Evolutionary conservation across 768 basidiomycete species (phyloP).

Genomic region (Boletus pseudo-olivaceus): DNA sequence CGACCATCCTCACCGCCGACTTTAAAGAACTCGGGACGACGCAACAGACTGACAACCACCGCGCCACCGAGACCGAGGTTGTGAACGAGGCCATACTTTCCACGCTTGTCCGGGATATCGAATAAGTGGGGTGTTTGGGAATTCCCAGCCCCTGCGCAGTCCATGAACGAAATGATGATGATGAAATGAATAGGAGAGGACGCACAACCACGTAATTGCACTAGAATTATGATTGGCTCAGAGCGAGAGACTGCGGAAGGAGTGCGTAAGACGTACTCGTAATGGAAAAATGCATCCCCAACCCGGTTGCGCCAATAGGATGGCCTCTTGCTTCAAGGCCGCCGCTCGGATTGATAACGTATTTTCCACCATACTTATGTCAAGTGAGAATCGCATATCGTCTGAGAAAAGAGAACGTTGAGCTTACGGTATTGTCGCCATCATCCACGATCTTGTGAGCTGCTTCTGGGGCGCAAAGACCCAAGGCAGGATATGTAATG

Average conservation of each 20-base stretch:
- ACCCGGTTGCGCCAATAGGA: slow-evolving; percentile 73
- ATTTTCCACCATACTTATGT: slow-evolving; percentile 72
- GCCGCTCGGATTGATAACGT: slow-evolving; percentile 79
- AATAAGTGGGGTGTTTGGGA: slow-evolving; percentile 75
- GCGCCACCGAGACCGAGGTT: slow-evolving; percentile 80
- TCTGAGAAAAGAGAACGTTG: background rate
- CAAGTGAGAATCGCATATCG: background rate
- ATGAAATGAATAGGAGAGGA: background rate
- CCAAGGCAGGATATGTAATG: slow-evolving; percentile 74
- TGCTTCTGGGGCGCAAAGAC: slow-evolving; percentile 58
- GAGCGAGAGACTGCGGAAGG: background rate
- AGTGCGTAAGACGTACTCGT: slow-evolving; percentile 47
- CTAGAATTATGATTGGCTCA: slow-evolving; percentile 31
- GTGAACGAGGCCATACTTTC: slow-evolving; percentile 76
- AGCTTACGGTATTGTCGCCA: slow-evolving; percentile 70
- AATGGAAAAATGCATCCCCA: slow-evolving; percentile 82
- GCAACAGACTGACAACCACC: slow-evolving; percentile 69
- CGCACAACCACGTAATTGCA: slow-evolving; percentile 69
- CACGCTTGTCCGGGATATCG: slow-evolving; percentile 54
- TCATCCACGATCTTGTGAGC: slow-evolving; percentile 70
- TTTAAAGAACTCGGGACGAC: slow-evolving; percentile 72
- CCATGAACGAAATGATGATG: background rate
- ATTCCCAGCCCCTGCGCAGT: slow-evolving; percentile 60
- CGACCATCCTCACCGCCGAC: slow-evolving; percentile 60
- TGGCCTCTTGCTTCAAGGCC: slow-evolving; percentile 84